A percentile compares a stretch with the other conserved stretches of the same genome.
Evolutionary conservation across 2,329 filamentous ascomycete genomes (phyloP).

Genomic region (Stagonosporopsis chrysanthemi): DNA sequence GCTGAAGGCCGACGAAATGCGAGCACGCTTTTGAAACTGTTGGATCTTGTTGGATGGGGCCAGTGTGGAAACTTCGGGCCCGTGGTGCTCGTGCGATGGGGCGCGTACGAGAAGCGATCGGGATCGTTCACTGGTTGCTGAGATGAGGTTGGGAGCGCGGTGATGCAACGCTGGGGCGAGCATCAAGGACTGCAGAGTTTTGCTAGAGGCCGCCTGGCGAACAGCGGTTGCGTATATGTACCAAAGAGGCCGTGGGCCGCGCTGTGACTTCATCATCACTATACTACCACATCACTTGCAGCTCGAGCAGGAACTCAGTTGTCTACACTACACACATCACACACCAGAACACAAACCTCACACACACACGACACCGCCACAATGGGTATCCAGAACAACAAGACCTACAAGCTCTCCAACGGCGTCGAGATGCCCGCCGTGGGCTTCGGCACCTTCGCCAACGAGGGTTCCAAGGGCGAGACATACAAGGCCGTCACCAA

Average conservation of each 20-base stretch:
- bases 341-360: neutral
- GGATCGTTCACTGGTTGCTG: constrained; percentile 23
- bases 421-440: constrained; percentile 71
- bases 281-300: constrained; percentile 9
- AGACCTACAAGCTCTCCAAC: constrained; percentile 63
- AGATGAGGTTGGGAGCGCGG: constrained; percentile 14
- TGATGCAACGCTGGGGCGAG: constrained; percentile 21
- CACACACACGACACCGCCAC: constrained; percentile 21
- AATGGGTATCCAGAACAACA: constrained; percentile 45
- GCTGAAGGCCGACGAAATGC: constrained; percentile 22
- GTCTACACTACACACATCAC: neutral
- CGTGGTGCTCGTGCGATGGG: constrained; percentile 17
- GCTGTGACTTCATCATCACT: constrained; percentile 13
- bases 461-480: constrained; percentile 67
- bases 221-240: constrained; percentile 25
- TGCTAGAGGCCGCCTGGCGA: constrained; percentile 22
- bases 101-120: constrained; percentile 32
- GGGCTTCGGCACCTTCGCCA: constrained; percentile 77
- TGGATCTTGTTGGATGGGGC: constrained; percentile 36
- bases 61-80: constrained; percentile 29
- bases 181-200: constrained; percentile 27
- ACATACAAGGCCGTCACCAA: constrained; percentile 64
- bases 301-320: constrained; percentile 20
- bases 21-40: constrained; percentile 38
- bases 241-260: constrained; percentile 16